Evolutionary conservation across 768 basidiomycete genomes (phyloP), one percentile per base, ranked within the genome.

Genomic region (Psilocybe subaeruginosa): DNA sequence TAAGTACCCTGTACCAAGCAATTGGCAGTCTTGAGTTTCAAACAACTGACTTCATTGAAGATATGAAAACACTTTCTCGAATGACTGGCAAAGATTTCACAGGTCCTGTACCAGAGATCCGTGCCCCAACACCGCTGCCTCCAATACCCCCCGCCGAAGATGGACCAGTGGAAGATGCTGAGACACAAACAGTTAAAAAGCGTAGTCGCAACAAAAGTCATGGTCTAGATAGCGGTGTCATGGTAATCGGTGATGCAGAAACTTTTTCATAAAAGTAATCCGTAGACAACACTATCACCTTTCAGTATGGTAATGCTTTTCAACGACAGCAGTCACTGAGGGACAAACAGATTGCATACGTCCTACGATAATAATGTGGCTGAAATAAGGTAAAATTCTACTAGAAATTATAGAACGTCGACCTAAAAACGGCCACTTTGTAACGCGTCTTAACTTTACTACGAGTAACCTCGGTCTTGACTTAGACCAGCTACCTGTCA

Each of bases 51-150:
- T n/a, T 19, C 12, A 2, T 46, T 50, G 12, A 29, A 93, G 92
- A 93, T 69, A 90, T 93, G 66, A 80, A 80, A 63, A 89, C 85
- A 0, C 73, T 93, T 11, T 85, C 88, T 48, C 85, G 88, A 12
- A 87, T 93, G 87, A 93, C 92, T 9, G 92, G 92, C 39, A 92
- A 89, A 64, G 90, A 93, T 69, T 93, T 93, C 68, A 88, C 90
- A 47, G 92, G 92, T 0, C 92, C 92, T 27, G 83, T 85, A 16
- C 92, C 92, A 0, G 84, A 87, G 60, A 92, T 93, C 33, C 75
- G 76, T 23, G 73, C 70, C 3, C 78, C 81, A 1, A 69, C 74
- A 6, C 77, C 79, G 1, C 73, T 73, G 23, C 59, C 62, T 30
- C 62, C 60, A 19, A 56, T 62, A 33, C 48, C 49, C 27, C 59